Conservation (phyloP, 2,329 filamentous ascomycete species). For the Davidsoniella neocaledoniae region DNA sequence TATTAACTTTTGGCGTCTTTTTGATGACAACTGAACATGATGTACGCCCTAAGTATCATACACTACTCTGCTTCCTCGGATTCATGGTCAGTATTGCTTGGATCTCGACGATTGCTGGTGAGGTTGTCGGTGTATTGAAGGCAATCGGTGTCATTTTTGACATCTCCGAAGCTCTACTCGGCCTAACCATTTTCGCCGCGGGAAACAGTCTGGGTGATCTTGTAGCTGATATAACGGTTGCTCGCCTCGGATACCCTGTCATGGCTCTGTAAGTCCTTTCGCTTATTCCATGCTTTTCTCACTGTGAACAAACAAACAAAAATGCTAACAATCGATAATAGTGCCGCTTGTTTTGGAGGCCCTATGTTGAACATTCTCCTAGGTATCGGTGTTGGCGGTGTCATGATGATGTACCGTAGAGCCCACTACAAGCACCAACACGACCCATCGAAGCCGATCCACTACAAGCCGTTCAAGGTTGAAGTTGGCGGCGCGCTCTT, state of each 20-base stretch:
- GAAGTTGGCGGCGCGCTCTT: conserved; percentile 72
- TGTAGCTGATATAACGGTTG: conserved; percentile 87
- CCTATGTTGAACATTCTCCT: conserved; percentile 95
- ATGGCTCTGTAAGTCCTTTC: conserved; percentile 55
- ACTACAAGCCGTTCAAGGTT: conserved; percentile 65
- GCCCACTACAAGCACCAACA: conserved; percentile 53
- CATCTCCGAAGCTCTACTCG: conserved; percentile 88
- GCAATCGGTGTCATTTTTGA: conserved; percentile 78
- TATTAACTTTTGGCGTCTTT: conserved; percentile 48
- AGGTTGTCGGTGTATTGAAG: conserved; percentile 91
- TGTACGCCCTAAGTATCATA: conserved; percentile 55
- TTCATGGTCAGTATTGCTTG: conserved; percentile 86
- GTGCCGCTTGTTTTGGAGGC: conserved; percentile 89
- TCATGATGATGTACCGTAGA: conserved; percentile 66
- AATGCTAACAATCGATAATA: conserved; percentile 16
- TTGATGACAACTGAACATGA: conserved; percentile 51
- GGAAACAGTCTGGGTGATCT: conserved; percentile 91
- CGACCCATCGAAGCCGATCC: conserved; percentile 38
- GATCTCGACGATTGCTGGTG: conserved; percentile 90
- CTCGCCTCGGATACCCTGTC: conserved; percentile 81
- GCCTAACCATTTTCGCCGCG: conserved; percentile 88
- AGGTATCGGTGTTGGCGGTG: conserved; percentile 79
- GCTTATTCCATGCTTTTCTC: background rate
- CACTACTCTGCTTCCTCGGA: conserved; percentile 69
- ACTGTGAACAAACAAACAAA: background rate